A percentile compares a stretch with the other conserved stretches of the same genome.
These are phyloP conservation scores for Prinsepia uniflora DNA, from an alignment of 306 rosid species.

Conservation along the genomic window DNA sequence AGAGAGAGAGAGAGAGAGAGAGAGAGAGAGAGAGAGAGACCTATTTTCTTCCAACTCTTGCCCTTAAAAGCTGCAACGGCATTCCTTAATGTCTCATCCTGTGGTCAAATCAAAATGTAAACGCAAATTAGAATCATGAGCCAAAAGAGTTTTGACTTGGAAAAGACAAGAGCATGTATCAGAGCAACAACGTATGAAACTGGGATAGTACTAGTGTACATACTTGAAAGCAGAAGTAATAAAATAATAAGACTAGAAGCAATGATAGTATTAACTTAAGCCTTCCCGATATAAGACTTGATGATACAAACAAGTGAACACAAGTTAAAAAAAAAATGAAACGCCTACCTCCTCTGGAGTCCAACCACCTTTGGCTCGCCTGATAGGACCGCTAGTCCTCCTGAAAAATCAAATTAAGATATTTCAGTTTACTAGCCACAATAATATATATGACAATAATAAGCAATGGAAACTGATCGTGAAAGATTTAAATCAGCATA, in stretches of 20 bases:
- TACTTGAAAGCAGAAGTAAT: background rate
- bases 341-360: conserved; percentile 78
- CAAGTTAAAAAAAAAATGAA: background rate
- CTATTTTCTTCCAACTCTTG: conserved; percentile 98
- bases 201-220: background rate
- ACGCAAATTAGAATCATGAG: conserved; percentile 7
- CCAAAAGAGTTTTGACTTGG: background rate
- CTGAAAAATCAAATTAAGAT: conserved; percentile 40
- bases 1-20: conserved; percentile 33
- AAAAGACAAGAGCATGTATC: background rate
- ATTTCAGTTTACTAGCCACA: conserved; percentile 14
- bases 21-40: conserved; percentile 39
- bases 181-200: background rate
- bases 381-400: conserved; percentile 90
- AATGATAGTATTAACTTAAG: background rate
- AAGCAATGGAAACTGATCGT: conserved; percentile 15
- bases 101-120: conserved; percentile 27
- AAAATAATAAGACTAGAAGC: background rate
- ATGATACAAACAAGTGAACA: background rate
- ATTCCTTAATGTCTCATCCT: conserved; percentile 94
- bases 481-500: conserved; percentile 8
- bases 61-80: conserved; percentile 88
- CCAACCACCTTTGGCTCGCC: conserved; percentile 99
- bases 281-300: background rate
- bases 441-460: background rate